Evolutionary conservation across 2,329 filamentous ascomycete genomes (phyloP), one percentile per base, ranked within the genome.

Genomic region (Zasmidium cellare): DNA sequence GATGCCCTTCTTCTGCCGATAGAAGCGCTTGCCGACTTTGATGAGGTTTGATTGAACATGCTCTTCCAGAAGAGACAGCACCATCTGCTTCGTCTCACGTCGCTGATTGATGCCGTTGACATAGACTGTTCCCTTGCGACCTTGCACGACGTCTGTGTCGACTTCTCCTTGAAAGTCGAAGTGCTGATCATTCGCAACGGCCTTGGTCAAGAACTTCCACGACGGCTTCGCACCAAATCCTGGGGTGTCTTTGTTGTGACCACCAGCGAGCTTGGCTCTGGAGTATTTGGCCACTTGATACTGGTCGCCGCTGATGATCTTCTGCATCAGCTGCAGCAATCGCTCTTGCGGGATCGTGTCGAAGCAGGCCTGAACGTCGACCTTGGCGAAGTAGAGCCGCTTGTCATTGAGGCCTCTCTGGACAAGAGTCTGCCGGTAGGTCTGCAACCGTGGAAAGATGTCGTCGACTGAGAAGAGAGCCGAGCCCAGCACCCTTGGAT

Each of bases 281-380:
- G 86, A 84, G 67, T 97, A 88, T 63, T 87, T 92, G 7, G 82
- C 82, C 49, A 96, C 82, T 7, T 82, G 81, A 70, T 99, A 99
- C 20, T 78, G 76, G 2, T 80, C 74, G 57, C 88, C 62, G 74
- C 84, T 63, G 83, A 85, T 53, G 70, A 86, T 57, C 63, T 73
- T 71, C 45, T 80, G 76, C 62, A 96, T 82, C 23, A 97, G 78
- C 22, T 79, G 72, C 31, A 97, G 70, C 18, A 97, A 79, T 1
- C 85, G 84, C 23, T 82, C 75, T 71, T 97, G 94, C 0, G 94
- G 94, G 46, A 99, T 97, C 0, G 90, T 96, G 73, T 99, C 94
- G 71, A 97, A 99, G 66, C 93, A 96, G 1, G 91, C 86, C 71
- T 90, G 85, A 19, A 99, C 92, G 69, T 99, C 94, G 12, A 96